phyloP scores from a whole-genome alignment of 495 filamentous ascomycete species.

The Glarea lozoyensis region DNA sequence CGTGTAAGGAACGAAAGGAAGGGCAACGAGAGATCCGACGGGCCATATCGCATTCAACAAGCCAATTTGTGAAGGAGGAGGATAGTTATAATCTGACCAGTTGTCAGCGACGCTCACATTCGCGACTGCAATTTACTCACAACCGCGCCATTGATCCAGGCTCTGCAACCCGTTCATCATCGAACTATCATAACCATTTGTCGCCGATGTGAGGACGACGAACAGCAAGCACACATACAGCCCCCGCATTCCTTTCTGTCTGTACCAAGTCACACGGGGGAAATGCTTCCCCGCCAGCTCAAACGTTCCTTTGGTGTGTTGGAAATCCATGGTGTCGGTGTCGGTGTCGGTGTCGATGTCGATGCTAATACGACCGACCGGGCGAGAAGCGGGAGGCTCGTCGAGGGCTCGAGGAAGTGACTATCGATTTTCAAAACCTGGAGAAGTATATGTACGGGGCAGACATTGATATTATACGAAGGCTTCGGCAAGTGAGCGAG shows the following conservation, averaged over 20 bases:
- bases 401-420: not conserved
- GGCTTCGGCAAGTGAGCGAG: not conserved
- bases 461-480: slow-evolving; percentile 1
- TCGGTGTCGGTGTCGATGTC: no score
- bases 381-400: no score
- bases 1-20: slow-evolving; percentile 32
- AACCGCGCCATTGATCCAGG: slow-evolving; percentile 24
- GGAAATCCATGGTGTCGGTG: not conserved
- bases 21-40: slow-evolving; percentile 23
- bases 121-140: slow-evolving; percentile 12
- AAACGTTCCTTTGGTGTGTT: slow-evolving; percentile 3
- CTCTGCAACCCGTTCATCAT: slow-evolving; percentile 29
- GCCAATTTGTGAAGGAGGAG: slow-evolving; percentile 21
- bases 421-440: slow-evolving; percentile 2
- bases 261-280: slow-evolving; percentile 24
- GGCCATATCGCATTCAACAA: slow-evolving; percentile 22
- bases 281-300: not conserved
- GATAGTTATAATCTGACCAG: slow-evolving; percentile 20
- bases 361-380: no score
- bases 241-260: slow-evolving; percentile 22
- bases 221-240: slow-evolving; percentile 30
- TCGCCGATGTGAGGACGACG: slow-evolving; percentile 25
- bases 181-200: slow-evolving; percentile 27
- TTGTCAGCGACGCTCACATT: not conserved
- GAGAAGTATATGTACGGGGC: slow-evolving; percentile 1